Evolutionary conservation across 169 alveolate species (phyloP).

Genomic region (Cystoisospora suis): DNA sequence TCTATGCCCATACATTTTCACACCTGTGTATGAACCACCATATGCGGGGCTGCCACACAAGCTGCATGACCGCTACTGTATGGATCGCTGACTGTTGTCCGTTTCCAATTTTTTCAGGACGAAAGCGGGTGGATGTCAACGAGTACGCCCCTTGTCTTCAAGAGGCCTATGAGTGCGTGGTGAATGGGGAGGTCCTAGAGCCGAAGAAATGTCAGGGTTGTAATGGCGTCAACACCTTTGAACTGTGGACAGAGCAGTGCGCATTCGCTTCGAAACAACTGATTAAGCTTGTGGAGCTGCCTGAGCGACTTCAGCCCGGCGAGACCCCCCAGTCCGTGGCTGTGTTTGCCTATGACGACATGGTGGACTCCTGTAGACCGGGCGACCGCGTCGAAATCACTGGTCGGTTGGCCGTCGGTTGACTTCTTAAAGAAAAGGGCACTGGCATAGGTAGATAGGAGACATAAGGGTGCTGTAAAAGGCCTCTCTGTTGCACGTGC

Average conservation of each 20-base stretch:
- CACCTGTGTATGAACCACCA: no score
- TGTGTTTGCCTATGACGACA: constrained; percentile 91
- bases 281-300: constrained; percentile 92
- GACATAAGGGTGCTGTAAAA: no score
- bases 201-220: constrained; percentile 94
- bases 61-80: no score
- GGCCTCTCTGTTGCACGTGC: no score
- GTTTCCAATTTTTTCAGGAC: not conserved
- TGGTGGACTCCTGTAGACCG: constrained; percentile 94
- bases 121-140: constrained; percentile 33
- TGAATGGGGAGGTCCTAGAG: constrained; percentile 95
- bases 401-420: constrained; percentile 77
- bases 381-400: constrained; percentile 97
- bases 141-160: constrained; percentile 76
- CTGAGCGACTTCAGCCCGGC: constrained; percentile 92
- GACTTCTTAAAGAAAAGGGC: no score
- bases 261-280: constrained; percentile 93
- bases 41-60: no score
- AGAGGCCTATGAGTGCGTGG: constrained; percentile 85
- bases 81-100: no score
- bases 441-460: no score
- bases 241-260: constrained; percentile 92
- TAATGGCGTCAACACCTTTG: constrained; percentile 88
- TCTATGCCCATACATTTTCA: no score
- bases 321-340: constrained; percentile 90